A percentile compares a stretch with the other conserved stretches of the same genome.
Conservation (phyloP, 2,329 filamentous ascomycete species). For the Proliferodiscus dingleyae region DNA sequence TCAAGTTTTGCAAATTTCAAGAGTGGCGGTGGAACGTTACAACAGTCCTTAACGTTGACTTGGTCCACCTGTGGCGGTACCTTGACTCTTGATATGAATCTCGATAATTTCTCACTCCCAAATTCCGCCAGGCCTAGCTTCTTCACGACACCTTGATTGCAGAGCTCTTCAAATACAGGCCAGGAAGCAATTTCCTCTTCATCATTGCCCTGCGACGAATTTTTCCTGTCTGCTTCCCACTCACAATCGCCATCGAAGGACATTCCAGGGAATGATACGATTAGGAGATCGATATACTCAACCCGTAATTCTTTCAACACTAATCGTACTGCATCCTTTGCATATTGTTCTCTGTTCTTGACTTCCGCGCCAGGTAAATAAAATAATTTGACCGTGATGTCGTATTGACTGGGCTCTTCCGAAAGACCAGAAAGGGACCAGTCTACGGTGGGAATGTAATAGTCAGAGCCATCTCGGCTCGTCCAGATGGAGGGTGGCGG, state of each 20-base stretch:
- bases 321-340: conserved; percentile 70
- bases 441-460: conserved; percentile 76
- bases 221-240: conserved; percentile 62
- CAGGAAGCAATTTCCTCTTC: conserved; percentile 66
- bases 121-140: conserved; percentile 88
- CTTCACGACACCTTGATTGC: conserved; percentile 64
- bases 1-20: conserved; percentile 78
- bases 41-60: conserved; percentile 95
- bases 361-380: conserved; percentile 71
- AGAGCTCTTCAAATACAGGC: conserved; percentile 67
- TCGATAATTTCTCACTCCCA: conserved; percentile 74
- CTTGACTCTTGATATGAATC: conserved; percentile 66
- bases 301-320: conserved; percentile 78
- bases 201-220: conserved; percentile 58
- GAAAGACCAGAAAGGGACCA: conserved; percentile 65
- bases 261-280: conserved; percentile 88
- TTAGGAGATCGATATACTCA: conserved; percentile 75
- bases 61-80: conserved; percentile 82
- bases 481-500: conserved; percentile 58
- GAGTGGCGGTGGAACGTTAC: conserved; percentile 86
- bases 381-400: conserved; percentile 94
- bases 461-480: conserved; percentile 49
- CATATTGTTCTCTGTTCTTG: conserved; percentile 62
- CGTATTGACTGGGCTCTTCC: conserved; percentile 81
- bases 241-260: conserved; percentile 92